phyloP scores from a whole-genome alignment of 805 yeast genomes.

The Sugiyamaella lignohabitans region DNA sequence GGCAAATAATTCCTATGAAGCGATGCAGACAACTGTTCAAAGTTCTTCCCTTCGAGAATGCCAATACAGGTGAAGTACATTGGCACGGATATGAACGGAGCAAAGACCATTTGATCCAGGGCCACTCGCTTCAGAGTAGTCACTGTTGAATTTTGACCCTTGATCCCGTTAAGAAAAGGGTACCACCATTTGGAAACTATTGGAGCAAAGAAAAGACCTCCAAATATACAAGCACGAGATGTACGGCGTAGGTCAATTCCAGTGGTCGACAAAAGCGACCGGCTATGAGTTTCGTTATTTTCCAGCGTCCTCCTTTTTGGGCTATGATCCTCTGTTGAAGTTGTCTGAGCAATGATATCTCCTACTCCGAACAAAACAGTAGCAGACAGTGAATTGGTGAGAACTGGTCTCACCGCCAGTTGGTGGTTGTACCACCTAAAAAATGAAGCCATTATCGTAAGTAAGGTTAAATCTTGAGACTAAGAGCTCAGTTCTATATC shows the following conservation, averaged over 20 bases:
- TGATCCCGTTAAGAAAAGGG: constrained; percentile 41
- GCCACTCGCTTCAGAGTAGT: constrained; percentile 48
- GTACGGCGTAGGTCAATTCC: constrained; percentile 47
- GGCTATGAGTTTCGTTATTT: neutral
- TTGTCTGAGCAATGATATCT: constrained; percentile 62
- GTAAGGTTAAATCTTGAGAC: neutral
- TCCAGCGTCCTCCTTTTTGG: neutral
- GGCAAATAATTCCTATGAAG: constrained; percentile 39
- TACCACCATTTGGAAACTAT: constrained; percentile 65
- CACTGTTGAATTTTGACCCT: constrained; percentile 22
- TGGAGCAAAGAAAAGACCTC: constrained; percentile 69
- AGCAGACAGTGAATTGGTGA: constrained; percentile 44
- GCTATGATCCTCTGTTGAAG: constrained; percentile 16
- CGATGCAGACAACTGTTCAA: constrained; percentile 34
- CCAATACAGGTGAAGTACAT: constrained; percentile 65
- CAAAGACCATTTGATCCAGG: constrained; percentile 67
- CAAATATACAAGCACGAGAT: constrained; percentile 59
- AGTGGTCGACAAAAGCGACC: neutral
- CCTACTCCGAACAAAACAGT: constrained; percentile 67
- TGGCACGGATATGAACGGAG: constrained; percentile 67
- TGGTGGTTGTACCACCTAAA: constrained; percentile 25
- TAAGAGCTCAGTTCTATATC: neutral
- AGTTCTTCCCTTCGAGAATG: constrained; percentile 49
- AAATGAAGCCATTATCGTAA: constrained; percentile 19
- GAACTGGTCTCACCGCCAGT: constrained; percentile 32